Evolutionary conservation across 257 asterid species (phyloP).

Genomic region (Nicotiana knightiana): DNA sequence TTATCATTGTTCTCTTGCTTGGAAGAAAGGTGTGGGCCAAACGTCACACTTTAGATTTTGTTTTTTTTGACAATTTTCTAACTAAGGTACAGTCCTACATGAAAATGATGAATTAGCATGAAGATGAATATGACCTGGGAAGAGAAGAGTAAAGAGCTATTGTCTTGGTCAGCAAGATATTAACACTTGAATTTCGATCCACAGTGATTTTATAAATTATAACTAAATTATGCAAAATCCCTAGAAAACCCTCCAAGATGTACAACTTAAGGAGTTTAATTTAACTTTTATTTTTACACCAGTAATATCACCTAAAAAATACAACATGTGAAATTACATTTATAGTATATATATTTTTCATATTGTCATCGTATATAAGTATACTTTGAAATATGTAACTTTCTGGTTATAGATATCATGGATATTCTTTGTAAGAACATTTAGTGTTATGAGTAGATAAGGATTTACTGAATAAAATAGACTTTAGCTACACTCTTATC

Average conservation of each 20-base stretch:
- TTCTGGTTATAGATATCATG: background rate
- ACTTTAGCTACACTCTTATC: conserved; percentile 4
- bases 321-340: background rate
- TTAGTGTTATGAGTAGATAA: background rate
- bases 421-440: background rate
- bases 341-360: background rate
- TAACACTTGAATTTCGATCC: background rate
- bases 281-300: background rate
- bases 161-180: background rate
- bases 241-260: background rate
- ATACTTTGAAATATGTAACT: background rate
- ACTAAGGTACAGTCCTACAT: background rate
- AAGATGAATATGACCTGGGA: background rate
- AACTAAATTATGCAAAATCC: background rate
- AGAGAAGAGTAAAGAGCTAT: background rate
- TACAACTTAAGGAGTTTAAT: background rate
- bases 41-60: background rate
- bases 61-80: background rate
- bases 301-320: background rate
- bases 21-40: conserved; percentile 15
- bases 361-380: background rate
- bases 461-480: background rate
- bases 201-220: background rate
- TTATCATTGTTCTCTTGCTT: conserved; percentile 8
- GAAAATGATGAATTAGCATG: conserved; percentile 7